Evolutionary conservation across 1,284 basidiomycete genomes (phyloP).

Genomic region (Cutaneotrichosporon cyanovorans): DNA sequence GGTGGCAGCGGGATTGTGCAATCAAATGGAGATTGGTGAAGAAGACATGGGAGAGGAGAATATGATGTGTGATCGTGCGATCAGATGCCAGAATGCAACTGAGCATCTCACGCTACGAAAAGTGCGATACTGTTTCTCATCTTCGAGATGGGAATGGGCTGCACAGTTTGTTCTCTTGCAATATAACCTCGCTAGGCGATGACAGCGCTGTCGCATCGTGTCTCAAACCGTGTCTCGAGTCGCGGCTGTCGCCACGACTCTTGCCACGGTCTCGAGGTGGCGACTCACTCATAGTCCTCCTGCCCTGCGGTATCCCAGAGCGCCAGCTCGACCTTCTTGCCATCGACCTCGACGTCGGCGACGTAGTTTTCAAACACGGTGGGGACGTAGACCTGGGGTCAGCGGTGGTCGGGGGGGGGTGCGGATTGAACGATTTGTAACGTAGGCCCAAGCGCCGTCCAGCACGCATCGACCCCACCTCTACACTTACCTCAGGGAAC

Average conservation of each 20-base stretch:
- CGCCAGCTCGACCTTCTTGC: slow-evolving; percentile 84
- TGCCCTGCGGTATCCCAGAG: slow-evolving; percentile 95
- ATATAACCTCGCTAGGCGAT: too few species aligned
- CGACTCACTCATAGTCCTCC: slow-evolving; percentile 56
- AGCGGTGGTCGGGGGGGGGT: slow-evolving; percentile 10
- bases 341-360: slow-evolving; percentile 81
- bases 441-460: too few species aligned
- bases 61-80: background rate
- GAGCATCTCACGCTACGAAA: too few species aligned
- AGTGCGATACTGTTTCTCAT: too few species aligned
- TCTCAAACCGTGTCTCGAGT: background rate
- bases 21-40: too few species aligned
- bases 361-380: slow-evolving; percentile 84
- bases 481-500: slow-evolving; percentile 71
- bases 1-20: too few species aligned
- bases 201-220: background rate
- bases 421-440: background rate
- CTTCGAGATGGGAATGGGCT: too few species aligned
- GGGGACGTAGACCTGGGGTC: slow-evolving; percentile 71
- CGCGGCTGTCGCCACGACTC: background rate
- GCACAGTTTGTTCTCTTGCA: too few species aligned
- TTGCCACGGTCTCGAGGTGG: too few species aligned
- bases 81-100: background rate
- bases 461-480: too few species aligned
- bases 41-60: too few species aligned